Conservation (phyloP, 345 rosid species). For the Eucalyptus microcorys region DNA sequence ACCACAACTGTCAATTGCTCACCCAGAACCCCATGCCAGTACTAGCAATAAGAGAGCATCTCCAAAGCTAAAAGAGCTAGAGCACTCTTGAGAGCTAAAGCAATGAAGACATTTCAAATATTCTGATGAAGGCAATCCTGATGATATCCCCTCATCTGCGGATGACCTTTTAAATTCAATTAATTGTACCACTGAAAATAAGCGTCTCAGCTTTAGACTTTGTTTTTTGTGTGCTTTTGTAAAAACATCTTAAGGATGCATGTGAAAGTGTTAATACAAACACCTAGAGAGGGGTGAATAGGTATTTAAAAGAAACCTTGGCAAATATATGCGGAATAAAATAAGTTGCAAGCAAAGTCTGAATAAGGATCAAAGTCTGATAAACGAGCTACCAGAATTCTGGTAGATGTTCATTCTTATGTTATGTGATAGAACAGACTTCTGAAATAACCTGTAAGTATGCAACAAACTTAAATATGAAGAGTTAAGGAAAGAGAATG, state of each 20-base stretch:
- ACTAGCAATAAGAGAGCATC: neutral
- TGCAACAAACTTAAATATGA: too few relatives aligned
- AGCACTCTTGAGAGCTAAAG: neutral
- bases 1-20: neutral
- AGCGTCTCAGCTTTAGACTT: fast-evolving
- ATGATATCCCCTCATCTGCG: neutral
- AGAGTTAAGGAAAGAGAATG: too few relatives aligned
- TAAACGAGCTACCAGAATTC: too few relatives aligned
- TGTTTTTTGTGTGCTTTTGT: neutral
- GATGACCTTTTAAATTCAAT: neutral
- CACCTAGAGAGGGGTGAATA: too few relatives aligned
- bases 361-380: too few relatives aligned
- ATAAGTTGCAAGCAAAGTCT: too few relatives aligned
- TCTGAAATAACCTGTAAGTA: too few relatives aligned
- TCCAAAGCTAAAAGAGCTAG: neutral
- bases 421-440: too few relatives aligned
- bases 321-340: too few relatives aligned
- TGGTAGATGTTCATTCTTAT: too few relatives aligned
- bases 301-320: too few relatives aligned
- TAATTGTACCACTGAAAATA: neutral
- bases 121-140: neutral
- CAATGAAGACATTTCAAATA: neutral
- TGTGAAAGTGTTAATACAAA: too few relatives aligned
- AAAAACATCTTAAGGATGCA: neutral
- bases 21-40: fast-evolving